Conservation (phyloP, 768 basidiomycete species). For the Favolaschia claudopus region DNA sequence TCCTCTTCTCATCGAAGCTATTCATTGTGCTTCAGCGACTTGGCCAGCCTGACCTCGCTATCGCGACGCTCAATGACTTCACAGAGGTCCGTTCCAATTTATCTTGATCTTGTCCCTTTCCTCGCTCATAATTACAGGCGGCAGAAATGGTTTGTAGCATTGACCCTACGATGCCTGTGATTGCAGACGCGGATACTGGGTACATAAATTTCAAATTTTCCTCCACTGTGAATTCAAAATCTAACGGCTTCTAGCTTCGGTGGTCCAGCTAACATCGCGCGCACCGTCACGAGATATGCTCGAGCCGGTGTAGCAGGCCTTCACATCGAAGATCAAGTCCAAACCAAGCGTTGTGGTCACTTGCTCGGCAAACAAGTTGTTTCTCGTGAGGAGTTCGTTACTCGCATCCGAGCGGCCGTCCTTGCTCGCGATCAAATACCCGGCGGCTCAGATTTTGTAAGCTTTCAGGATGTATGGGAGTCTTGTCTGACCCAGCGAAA, state of each 20-base stretch:
- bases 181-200: constrained; percentile 67
- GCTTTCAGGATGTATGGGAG: too few relatives aligned
- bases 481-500: too few relatives aligned
- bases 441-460: constrained; percentile 76
- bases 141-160: constrained; percentile 58
- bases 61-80: constrained; percentile 63
- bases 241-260: constrained; percentile 60
- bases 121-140: constrained; percentile 37
- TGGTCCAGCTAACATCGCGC: constrained; percentile 62
- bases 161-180: constrained; percentile 54
- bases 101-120: neutral
- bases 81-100: constrained; percentile 51
- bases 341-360: constrained; percentile 68
- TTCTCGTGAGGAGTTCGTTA: constrained; percentile 77
- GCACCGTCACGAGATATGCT: constrained; percentile 59
- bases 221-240: neutral
- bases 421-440: constrained; percentile 80
- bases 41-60: constrained; percentile 62
- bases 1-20: too few relatives aligned
- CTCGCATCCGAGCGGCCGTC: constrained; percentile 79
- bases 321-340: constrained; percentile 65
- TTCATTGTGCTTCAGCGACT: constrained; percentile 7
- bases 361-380: constrained; percentile 85
- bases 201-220: too few relatives aligned
- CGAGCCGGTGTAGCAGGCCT: constrained; percentile 58